phyloP scores from a whole-genome alignment of 371 early-diverging fungal genomes.

The Zychaea mexicana region DNA sequence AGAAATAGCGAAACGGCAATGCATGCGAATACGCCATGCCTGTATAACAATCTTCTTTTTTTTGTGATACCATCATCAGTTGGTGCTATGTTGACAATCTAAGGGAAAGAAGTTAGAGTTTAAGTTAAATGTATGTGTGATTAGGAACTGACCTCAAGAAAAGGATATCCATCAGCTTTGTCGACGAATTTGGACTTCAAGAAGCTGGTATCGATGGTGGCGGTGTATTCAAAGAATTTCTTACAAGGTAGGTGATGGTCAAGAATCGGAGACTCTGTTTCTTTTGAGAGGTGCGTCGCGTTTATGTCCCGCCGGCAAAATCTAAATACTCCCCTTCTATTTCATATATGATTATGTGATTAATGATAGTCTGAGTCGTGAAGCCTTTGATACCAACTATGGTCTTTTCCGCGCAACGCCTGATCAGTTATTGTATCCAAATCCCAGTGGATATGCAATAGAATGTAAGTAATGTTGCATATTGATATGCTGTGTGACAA shows the following conservation, averaged over 20 bases:
- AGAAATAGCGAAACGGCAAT: no score
- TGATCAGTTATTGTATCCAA: conserved; percentile 82
- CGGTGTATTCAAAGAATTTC: conserved; percentile 80
- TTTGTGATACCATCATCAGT: not conserved
- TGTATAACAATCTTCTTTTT: not conserved
- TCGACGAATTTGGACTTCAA: conserved; percentile 79
- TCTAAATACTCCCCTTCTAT: not conserved
- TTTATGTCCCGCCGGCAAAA: not conserved
- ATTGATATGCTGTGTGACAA: not conserved
- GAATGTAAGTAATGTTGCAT: conserved; percentile 37
- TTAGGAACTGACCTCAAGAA: conserved; percentile 62
- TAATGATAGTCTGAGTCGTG: conserved; percentile 57
- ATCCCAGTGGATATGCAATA: conserved; percentile 63
- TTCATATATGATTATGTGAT: not conserved
- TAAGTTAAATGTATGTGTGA: not conserved
- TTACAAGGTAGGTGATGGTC: conserved; percentile 57
- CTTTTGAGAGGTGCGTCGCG: not conserved
- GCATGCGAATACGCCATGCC: not conserved
- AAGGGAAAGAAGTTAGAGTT: not conserved
- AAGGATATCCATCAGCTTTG: conserved; percentile 84
- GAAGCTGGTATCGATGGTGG: conserved; percentile 97
- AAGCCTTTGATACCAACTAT: conserved; percentile 83
- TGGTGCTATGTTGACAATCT: no score
- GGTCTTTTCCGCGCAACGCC: conserved; percentile 80
- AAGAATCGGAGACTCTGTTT: not conserved